A percentile compares a stretch with the other conserved stretches of the same genome.
Evolutionary conservation across 768 basidiomycete species (phyloP).

Genomic region (Macrolepiota albuminosa): DNA sequence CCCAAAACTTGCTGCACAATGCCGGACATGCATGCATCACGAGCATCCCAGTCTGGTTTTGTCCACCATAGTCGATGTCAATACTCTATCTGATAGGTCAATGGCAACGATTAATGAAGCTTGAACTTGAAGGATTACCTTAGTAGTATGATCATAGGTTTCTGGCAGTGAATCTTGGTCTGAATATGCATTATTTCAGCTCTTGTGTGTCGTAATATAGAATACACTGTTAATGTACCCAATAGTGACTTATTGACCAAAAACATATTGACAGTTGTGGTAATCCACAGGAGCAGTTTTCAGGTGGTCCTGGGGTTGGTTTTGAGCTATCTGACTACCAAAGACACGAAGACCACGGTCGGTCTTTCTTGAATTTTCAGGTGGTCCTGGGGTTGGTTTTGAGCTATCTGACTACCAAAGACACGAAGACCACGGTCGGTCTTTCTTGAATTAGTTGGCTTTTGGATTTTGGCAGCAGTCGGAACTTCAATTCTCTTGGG

Average conservation of each 20-base stretch:
- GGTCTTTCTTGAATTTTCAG: no score
- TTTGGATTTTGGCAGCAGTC: no score
- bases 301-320: no score
- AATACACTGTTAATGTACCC: background rate
- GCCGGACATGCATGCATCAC: background rate
- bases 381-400: no score
- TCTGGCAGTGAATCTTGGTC: background rate
- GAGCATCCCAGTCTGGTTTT: constrained; percentile 16
- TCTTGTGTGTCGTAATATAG: background rate
- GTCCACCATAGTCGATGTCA: constrained; percentile 15
- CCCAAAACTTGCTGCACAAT: constrained; percentile 15
- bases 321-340: no score
- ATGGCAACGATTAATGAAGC: background rate
- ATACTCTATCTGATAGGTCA: constrained; percentile 4
- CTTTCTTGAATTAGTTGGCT: no score
- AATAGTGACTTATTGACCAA: background rate
- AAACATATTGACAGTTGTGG: no score
- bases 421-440: no score
- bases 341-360: no score
- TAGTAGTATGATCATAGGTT: background rate
- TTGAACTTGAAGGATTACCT: background rate
- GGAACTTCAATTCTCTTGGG: no score
- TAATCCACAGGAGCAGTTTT: no score
- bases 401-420: no score
- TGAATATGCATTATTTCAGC: background rate